Base-by-base conservation (phyloP, 805 yeast genomes). In the Kuraishia piskuri region DNA sequence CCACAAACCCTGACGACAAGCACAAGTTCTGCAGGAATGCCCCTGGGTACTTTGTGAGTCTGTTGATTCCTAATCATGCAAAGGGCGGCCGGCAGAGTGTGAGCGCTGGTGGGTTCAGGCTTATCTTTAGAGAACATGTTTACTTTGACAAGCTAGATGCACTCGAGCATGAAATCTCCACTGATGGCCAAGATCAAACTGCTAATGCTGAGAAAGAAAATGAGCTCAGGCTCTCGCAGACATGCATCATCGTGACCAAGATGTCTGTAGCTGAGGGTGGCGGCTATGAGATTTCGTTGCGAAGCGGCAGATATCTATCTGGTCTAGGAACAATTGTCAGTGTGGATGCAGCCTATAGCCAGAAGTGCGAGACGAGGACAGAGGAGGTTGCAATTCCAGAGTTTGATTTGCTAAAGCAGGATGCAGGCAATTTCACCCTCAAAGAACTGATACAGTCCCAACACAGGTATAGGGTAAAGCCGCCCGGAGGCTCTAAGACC, bases 1-100 rank as follows among this genome's bases (percentile, higher is more conserved):
- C 90, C 1, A 85, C 91, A 0, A 85, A 82, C 58, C 90, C 90
- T 0, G 83, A 81, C 22, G 65, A 72, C 20, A 75, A 78, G 56
- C 90, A 85, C 62, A 64, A 79, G 40, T 77, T 75, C 57, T 78
- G 86, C 52, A 69, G 86, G 31, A 72, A 74, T 57, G 88, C 82
- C 0, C 90, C 90, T 0, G 82, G 88, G 2, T 82, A 79, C 59
- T 79, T 75, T 58, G 79, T 84, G 17, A 74, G 75, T 51, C 58
- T 77, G 2, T 63, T 66, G 46, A 47, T 66, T 47, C 46, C 62
- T 59, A 22, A 44, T 10, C 36, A n/a, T 21, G 22, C 5, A n/a
- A 44, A 40, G 31, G 23, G 44, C n/a, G 23, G 17, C 7, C 23
- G 40, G 5, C 37, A 21, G 23, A 17, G 22, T 10, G 19, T 44